Conservation (phyloP, 768 basidiomycete genomes). For the Nidularia sp. region DNA sequence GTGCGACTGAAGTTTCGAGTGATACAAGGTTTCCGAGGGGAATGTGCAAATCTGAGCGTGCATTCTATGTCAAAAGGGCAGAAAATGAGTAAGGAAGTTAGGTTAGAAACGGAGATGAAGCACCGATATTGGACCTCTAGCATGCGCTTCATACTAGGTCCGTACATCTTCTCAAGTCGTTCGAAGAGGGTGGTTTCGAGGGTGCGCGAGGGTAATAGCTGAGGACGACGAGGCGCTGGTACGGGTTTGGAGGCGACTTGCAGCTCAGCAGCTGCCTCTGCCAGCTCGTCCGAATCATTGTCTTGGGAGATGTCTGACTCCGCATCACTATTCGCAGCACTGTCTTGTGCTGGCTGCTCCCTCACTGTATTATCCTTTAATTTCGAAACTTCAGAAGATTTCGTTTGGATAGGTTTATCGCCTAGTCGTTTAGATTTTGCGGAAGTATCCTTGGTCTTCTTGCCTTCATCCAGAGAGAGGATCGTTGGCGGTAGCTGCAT, state of each 20-base stretch:
- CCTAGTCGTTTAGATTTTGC: slow-evolving; percentile 1
- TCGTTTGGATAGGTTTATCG: neutral
- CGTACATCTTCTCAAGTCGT: slow-evolving; percentile 86
- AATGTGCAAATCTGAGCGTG: slow-evolving; percentile 81
- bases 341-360: too few relatives aligned
- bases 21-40: slow-evolving; percentile 81
- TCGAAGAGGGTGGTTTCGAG: slow-evolving; percentile 91
- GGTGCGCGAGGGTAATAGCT: slow-evolving; percentile 60
- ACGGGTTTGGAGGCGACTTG: neutral
- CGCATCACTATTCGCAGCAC: neutral
- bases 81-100: neutral
- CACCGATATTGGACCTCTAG: slow-evolving; percentile 88
- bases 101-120: slow-evolving; percentile 9
- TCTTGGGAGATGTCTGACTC: neutral
- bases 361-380: too few relatives aligned
- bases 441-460: slow-evolving; percentile 9
- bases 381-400: neutral
- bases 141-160: slow-evolving; percentile 77
- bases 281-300: neutral
- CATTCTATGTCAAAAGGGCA: slow-evolving; percentile 54
- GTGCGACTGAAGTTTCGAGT: slow-evolving; percentile 65
- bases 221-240: slow-evolving; percentile 5
- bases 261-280: neutral
- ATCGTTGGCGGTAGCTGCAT: slow-evolving; percentile 96
- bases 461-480: slow-evolving; percentile 53